Conservation (phyloP, 345 rosid species). For the Salix dunnii region DNA sequence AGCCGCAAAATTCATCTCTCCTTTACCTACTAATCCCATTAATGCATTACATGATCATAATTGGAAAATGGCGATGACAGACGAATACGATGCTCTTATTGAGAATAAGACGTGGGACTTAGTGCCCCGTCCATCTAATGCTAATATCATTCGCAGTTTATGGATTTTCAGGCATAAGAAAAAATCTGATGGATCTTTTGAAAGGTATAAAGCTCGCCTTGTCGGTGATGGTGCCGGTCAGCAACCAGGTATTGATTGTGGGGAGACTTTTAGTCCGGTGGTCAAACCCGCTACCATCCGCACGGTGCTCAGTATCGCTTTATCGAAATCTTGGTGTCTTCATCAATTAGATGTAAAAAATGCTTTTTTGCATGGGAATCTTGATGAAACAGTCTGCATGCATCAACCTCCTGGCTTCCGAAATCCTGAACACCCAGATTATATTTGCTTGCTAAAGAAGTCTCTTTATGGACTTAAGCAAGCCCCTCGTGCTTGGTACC, state of each 20-base stretch:
- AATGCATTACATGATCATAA: neutral
- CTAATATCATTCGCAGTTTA: conserved; percentile 3
- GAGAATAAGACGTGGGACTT: conserved; percentile 6
- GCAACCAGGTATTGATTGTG: neutral
- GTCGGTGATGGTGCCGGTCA: neutral
- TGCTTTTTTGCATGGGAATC: neutral
- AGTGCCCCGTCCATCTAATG: neutral
- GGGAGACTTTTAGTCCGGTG: neutral
- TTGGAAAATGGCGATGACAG: neutral
- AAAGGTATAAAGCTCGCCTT: neutral
- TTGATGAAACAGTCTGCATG: conserved; percentile 3
- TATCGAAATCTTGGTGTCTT: neutral
- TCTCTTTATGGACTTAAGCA: no score
- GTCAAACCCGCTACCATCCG: neutral
- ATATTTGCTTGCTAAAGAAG: neutral
- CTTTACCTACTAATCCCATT: neutral
- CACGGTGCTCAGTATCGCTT: neutral
- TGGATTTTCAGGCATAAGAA: conserved; percentile 8
- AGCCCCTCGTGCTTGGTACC: conserved; percentile 4
- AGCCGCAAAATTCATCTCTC: neutral
- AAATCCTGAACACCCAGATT: neutral
- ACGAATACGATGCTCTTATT: conserved; percentile 6
- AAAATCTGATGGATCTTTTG: conserved; percentile 9
- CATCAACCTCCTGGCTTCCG: neutral
- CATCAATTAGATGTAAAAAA: neutral